phyloP scores from a whole-genome alignment of 306 rosid species.

The Ceratonia siliqua region DNA sequence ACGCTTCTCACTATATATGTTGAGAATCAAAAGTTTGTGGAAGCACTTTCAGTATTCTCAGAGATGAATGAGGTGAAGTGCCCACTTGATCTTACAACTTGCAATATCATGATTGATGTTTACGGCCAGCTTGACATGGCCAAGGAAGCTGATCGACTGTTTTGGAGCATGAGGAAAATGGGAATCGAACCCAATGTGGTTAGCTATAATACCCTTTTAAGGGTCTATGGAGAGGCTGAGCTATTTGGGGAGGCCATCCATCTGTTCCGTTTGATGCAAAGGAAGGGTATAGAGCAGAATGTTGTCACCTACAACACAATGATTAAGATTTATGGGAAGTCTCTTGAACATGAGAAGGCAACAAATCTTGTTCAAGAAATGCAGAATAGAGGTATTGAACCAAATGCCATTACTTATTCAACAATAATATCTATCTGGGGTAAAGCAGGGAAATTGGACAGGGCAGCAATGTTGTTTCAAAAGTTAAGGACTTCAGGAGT shows the following conservation, averaged over 20 bases:
- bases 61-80: slow-evolving; percentile 78
- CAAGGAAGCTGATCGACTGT: slow-evolving; percentile 85
- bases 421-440: slow-evolving; percentile 94
- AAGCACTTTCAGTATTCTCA: slow-evolving; percentile 77
- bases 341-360: slow-evolving; percentile 88
- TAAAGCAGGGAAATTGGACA: slow-evolving; percentile 83
- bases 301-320: slow-evolving; percentile 89
- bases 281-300: slow-evolving; percentile 70
- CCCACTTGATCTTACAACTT: slow-evolving; percentile 66
- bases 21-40: slow-evolving; percentile 79
- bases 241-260: slow-evolving; percentile 92
- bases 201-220: slow-evolving; percentile 84
- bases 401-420: slow-evolving; percentile 87
- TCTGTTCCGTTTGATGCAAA: slow-evolving; percentile 86
- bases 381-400: slow-evolving; percentile 81
- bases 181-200: slow-evolving; percentile 85
- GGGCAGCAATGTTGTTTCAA: slow-evolving; percentile 86
- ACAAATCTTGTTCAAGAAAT: slow-evolving; percentile 86
- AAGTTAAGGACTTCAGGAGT: slow-evolving; percentile 85
- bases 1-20: slow-evolving; percentile 67
- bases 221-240: slow-evolving; percentile 94
- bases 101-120: slow-evolving; percentile 93
- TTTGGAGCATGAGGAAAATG: slow-evolving; percentile 94
- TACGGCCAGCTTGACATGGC: slow-evolving; percentile 95
- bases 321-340: slow-evolving; percentile 86